A percentile compares a stretch with the other conserved stretches of the same genome.
phyloP scores from a whole-genome alignment of 345 rosid species.

The Lepidium aucheri region DNA sequence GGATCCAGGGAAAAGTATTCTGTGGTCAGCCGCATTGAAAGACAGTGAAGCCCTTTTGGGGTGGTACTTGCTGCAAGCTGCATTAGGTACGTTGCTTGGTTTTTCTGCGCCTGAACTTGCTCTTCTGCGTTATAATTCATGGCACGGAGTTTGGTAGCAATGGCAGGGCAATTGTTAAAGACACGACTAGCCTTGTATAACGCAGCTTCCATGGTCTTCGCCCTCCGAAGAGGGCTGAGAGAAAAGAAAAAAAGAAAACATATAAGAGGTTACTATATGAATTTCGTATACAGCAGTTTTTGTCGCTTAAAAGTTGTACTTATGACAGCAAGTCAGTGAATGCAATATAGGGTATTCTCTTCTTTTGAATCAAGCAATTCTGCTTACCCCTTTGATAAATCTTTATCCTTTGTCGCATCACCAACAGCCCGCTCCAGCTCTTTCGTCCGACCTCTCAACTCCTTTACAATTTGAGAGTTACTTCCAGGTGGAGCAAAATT shows the following conservation, averaged over 20 bases:
- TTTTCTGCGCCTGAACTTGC: conserved; percentile 57
- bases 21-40: conserved; percentile 77
- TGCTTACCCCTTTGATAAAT: conserved; percentile 66
- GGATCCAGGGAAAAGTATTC: conserved; percentile 59
- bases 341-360: not conserved
- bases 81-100: conserved; percentile 57
- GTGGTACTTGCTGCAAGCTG: conserved; percentile 85
- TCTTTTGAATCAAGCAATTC: not conserved
- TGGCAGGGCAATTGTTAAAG: conserved; percentile 56
- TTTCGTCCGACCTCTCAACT: conserved; percentile 57
- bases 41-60: conserved; percentile 93
- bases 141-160: conserved; percentile 66
- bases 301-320: not conserved
- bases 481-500: conserved; percentile 54
- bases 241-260: conserved; percentile 15
- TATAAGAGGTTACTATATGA: conserved; percentile 6
- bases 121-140: conserved; percentile 71
- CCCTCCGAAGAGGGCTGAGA: conserved; percentile 60
- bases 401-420: conserved; percentile 56
- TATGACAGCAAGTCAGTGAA: not conserved
- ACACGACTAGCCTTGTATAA: conserved; percentile 51
- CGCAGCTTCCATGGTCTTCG: conserved; percentile 51
- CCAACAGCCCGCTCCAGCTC: conserved; percentile 62
- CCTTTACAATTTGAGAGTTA: conserved; percentile 63
- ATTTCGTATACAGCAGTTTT: conserved; percentile 1